A percentile compares a stretch with the other conserved stretches of the same genome.
phyloP scores from a whole-genome alignment of 768 basidiomycete species.

The Leccinum subgranulosum region DNA sequence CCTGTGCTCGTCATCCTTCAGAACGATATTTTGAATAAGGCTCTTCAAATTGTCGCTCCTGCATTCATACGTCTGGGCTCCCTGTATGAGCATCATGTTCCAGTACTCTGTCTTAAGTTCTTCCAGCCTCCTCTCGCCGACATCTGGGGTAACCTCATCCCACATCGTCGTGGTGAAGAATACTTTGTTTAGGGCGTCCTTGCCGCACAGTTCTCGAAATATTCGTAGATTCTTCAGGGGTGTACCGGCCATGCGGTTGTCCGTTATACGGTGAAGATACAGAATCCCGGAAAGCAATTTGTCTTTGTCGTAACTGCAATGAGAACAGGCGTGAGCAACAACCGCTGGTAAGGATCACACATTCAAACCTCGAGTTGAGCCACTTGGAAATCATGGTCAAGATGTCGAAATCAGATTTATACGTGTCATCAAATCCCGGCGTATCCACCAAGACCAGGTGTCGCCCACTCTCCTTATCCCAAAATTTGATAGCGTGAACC shows the following conservation, averaged over 20 bases:
- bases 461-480: neutral
- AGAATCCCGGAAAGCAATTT: slow-evolving; percentile 32
- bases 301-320: slow-evolving; percentile 3
- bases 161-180: slow-evolving; percentile 27
- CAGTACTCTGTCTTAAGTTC: slow-evolving; percentile 1
- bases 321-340: no score
- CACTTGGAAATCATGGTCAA: slow-evolving; percentile 12
- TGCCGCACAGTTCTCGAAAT: slow-evolving; percentile 30
- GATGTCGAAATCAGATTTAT: slow-evolving; percentile 10
- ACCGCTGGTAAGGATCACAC: neutral
- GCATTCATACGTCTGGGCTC: neutral
- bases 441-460: slow-evolving; percentile 9
- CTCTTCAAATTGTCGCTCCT: neutral
- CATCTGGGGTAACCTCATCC: slow-evolving; percentile 27
- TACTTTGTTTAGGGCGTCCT: slow-evolving; percentile 29
- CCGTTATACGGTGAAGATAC: slow-evolving; percentile 40
- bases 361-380: slow-evolving; percentile 15
- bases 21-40: neutral
- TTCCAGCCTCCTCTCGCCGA: slow-evolving; percentile 16
- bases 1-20: neutral
- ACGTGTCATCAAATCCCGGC: slow-evolving; percentile 18
- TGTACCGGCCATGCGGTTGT: slow-evolving; percentile 36
- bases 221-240: slow-evolving; percentile 32
- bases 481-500: slow-evolving; percentile 4
- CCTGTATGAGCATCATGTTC: neutral